These are phyloP conservation scores for Mimosa pudica DNA, from an alignment of 306 rosid genomes.

Conservation along the genomic window DNA sequence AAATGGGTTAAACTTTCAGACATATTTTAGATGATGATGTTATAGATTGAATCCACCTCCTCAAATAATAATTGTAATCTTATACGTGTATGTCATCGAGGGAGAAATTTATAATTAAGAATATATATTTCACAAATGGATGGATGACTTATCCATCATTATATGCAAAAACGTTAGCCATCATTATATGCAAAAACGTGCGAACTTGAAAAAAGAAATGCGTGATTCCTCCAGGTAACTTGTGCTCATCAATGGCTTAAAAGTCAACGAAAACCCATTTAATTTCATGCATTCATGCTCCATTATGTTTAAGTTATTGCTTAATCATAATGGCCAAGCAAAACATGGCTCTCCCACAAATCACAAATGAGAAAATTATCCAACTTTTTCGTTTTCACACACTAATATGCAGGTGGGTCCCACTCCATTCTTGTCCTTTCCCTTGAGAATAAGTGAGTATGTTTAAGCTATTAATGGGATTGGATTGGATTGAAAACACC, in stretches of 20 bases:
- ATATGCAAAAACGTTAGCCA: not conserved
- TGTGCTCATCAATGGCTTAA: not conserved
- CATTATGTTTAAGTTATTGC: not conserved
- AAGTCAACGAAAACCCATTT: conserved; percentile 34
- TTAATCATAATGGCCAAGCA: not conserved
- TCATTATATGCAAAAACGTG: not conserved
- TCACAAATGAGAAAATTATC: not conserved
- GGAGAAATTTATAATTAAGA: no score
- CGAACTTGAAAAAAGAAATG: not conserved
- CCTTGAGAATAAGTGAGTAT: not conserved
- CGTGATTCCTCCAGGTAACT: not conserved
- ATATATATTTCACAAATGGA: no score
- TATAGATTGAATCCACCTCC: no score
- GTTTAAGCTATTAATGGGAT: not conserved
- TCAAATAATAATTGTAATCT: no score
- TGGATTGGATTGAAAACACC: not conserved
- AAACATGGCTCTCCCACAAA: not conserved
- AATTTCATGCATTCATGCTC: conserved; percentile 28
- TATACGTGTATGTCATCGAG: no score
- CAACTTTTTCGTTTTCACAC: conserved; percentile 28
- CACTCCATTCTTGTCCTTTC: conserved; percentile 22
- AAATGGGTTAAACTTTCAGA: no score
- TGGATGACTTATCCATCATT: not conserved
- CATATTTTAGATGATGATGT: no score
- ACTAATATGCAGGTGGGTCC: conserved; percentile 23